phyloP scores from a whole-genome alignment of 192 early-diverging fungal species.

The Lobosporangium transversale region DNA sequence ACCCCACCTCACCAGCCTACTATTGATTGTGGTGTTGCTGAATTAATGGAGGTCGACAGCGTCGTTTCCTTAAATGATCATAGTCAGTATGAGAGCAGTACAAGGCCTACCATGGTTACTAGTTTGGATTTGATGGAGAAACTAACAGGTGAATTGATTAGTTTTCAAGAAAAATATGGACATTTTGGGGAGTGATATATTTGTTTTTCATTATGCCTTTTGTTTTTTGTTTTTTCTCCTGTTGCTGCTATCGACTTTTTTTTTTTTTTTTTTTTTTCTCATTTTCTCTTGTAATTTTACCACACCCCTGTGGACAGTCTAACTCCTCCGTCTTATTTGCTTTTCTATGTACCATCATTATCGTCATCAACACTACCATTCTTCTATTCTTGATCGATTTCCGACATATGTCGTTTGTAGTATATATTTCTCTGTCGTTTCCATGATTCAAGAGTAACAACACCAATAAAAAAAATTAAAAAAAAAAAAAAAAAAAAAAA shows the following conservation, averaged over 20 bases:
- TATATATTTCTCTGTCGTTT: background rate
- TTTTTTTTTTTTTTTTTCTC: background rate
- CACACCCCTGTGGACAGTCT: background rate
- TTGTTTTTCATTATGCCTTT: too few relatives aligned
- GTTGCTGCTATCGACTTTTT: background rate
- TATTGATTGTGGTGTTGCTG: background rate
- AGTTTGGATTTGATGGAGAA: constrained; percentile 59
- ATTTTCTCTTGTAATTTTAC: background rate
- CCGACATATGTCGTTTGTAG: too few relatives aligned
- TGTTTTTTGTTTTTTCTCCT: background rate
- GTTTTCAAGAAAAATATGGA: constrained; percentile 59
- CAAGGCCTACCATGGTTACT: background rate
- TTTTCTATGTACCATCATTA: background rate
- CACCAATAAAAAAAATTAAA: too few relatives aligned
- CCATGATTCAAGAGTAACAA: background rate
- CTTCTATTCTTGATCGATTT: background rate
- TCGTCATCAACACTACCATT: background rate
- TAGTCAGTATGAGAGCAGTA: background rate
- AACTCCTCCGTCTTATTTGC: background rate
- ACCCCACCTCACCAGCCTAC: constrained; percentile 22
- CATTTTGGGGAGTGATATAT: constrained; percentile 3
- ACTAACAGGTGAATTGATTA: constrained; percentile 55
- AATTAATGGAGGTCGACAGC: background rate
- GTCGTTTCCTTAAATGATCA: background rate
- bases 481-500: too few relatives aligned